Evolutionary conservation across 2,329 filamentous ascomycete species (phyloP).

Genomic region (Apiospora rasikravindrae): DNA sequence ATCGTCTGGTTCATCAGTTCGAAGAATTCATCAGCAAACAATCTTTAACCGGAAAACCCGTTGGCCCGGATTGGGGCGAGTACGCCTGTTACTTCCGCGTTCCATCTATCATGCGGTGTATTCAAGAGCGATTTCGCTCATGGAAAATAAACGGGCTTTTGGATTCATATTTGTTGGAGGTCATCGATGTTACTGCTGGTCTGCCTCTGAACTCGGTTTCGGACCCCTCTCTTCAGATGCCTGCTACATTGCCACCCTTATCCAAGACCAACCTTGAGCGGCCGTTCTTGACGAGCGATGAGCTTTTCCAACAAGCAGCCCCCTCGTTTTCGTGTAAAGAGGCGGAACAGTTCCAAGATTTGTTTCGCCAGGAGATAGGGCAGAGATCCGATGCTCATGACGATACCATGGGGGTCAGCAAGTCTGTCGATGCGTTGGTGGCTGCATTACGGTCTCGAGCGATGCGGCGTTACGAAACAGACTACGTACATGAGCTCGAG

Average conservation of each 20-base stretch:
- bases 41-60: neutral
- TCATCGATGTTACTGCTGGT: neutral
- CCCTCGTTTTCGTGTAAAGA: neutral
- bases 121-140: neutral
- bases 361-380: neutral
- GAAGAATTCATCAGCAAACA: neutral
- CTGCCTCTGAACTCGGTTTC: neutral
- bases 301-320: neutral
- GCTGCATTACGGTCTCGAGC: slow-evolving; percentile 17
- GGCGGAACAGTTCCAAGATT: neutral
- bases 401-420: neutral
- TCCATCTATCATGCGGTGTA: neutral
- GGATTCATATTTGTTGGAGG: neutral
- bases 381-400: neutral
- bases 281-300: neutral
- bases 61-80: neutral
- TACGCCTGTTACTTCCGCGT: neutral
- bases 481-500: slow-evolving; percentile 23
- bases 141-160: neutral
- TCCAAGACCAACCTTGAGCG: neutral
- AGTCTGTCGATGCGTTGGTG: neutral
- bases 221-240: neutral
- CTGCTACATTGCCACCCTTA: neutral
- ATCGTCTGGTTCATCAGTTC: neutral
- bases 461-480: slow-evolving; percentile 20